These are phyloP conservation scores for Termitomyces sp. DNA, from an alignment of 768 basidiomycete species.

Conservation along the genomic window DNA sequence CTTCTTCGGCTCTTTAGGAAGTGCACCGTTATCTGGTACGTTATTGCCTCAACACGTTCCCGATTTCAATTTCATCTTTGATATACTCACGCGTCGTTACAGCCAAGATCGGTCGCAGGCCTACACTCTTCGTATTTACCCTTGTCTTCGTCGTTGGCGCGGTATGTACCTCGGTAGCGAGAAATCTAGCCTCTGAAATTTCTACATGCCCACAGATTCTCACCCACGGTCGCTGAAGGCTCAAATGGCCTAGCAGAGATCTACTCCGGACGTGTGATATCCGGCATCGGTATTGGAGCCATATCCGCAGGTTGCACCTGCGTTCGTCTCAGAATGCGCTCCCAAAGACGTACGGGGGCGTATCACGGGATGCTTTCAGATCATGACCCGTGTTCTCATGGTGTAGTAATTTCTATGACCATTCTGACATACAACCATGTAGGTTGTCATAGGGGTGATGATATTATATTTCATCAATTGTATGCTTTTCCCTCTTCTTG, in stretches of 20 bases:
- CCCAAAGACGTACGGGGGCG: slow-evolving; percentile 85
- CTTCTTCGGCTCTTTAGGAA: slow-evolving; percentile 76
- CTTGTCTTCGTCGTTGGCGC: slow-evolving; percentile 71
- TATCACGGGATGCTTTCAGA: slow-evolving; percentile 83
- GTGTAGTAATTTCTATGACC: neutral
- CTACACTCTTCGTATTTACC: slow-evolving; percentile 56
- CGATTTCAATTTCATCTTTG: neutral
- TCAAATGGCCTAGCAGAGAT: slow-evolving; percentile 64
- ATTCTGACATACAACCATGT: neutral
- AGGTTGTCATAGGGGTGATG: slow-evolving; percentile 79
- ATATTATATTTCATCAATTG: slow-evolving; percentile 81
- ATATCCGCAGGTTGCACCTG: slow-evolving; percentile 80
- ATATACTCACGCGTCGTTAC: neutral
- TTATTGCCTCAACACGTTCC: neutral
- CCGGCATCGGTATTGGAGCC: slow-evolving; percentile 79
- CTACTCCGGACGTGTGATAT: slow-evolving; percentile 76
- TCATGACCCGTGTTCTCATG: slow-evolving; percentile 48
- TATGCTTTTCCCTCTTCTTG: slow-evolving; percentile 28
- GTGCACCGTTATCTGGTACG: slow-evolving; percentile 65
- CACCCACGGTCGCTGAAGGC: slow-evolving; percentile 62
- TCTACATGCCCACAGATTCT: slow-evolving; percentile 45
- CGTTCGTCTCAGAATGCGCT: slow-evolving; percentile 84
- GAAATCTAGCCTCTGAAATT: neutral
- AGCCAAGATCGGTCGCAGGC: slow-evolving; percentile 69
- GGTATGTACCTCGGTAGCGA: slow-evolving; percentile 31